Evolutionary conservation across 176 grass and related monocot species (phyloP).

Genomic region (Pontederia crassipes): DNA sequence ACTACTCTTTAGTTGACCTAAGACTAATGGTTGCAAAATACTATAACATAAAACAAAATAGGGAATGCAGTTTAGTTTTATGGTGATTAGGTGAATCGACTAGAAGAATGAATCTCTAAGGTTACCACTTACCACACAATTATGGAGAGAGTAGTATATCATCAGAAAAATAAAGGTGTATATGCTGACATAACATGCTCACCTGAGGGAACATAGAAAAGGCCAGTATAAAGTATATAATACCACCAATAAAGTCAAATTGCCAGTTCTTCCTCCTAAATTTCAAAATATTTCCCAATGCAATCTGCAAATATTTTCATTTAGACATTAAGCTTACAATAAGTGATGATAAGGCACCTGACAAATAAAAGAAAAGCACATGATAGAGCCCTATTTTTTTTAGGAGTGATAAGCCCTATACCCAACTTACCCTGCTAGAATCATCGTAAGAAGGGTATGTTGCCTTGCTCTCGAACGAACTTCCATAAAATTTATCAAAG

Average conservation of each 20-base stretch:
- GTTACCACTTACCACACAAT: too few relatives aligned
- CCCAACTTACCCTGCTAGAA: slow-evolving; percentile 75
- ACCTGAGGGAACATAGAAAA: slow-evolving; percentile 99
- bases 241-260: slow-evolving; percentile 97
- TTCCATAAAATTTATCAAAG: slow-evolving; percentile 73
- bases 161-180: too few relatives aligned
- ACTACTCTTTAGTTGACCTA: too few relatives aligned
- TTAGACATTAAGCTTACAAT: not conserved
- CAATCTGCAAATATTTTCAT: slow-evolving; percentile 47
- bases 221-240: slow-evolving; percentile 86
- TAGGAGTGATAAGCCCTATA: not conserved
- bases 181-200: slow-evolving; percentile 10
- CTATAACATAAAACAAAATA: too few relatives aligned
- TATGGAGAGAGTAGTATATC: too few relatives aligned
- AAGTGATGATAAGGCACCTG: slow-evolving; percentile 4
- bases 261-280: slow-evolving; percentile 98
- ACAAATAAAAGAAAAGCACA: slow-evolving; percentile 5
- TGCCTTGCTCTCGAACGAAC: slow-evolving; percentile 65
- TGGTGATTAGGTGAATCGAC: too few relatives aligned
- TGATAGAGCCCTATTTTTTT: slow-evolving; percentile 3
- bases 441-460: slow-evolving; percentile 73
- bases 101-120: too few relatives aligned
- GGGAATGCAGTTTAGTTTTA: too few relatives aligned
- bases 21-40: too few relatives aligned
- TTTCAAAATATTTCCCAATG: slow-evolving; percentile 94